Percentiles rank a stretch among this genome's conserved stretches.
Conservation (phyloP, 805 yeast species). For the Kregervanrija pseudodelftensis region DNA sequence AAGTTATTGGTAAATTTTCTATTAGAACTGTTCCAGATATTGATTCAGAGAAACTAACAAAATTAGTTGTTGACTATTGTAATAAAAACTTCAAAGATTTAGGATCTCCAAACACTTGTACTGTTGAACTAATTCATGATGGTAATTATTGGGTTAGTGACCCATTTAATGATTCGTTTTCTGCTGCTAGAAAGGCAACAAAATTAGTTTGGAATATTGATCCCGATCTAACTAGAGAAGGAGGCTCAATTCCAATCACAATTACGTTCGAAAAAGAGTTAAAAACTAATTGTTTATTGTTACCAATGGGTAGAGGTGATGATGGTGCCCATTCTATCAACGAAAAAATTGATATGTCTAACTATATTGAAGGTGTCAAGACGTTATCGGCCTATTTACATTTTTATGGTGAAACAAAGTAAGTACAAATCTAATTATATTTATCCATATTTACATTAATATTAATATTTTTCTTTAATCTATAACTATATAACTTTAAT, state of each 20-base stretch:
- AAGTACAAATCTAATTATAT: background rate
- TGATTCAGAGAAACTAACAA: slow-evolving; percentile 68
- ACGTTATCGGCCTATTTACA: slow-evolving; percentile 91
- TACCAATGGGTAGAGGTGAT: slow-evolving; percentile 98
- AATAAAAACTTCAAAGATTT: slow-evolving; percentile 58
- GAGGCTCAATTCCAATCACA: slow-evolving; percentile 98
- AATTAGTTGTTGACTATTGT: slow-evolving; percentile 67
- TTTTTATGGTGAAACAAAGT: slow-evolving; percentile 46
- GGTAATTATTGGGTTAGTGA: slow-evolving; percentile 96
- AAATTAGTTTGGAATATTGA: slow-evolving; percentile 90
- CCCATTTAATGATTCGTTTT: slow-evolving; percentile 86
- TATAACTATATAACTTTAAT: background rate
- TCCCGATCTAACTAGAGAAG: slow-evolving; percentile 97
- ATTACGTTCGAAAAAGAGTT: slow-evolving; percentile 84
- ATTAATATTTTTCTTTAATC: background rate
- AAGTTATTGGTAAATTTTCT: slow-evolving; percentile 89
- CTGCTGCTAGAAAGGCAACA: slow-evolving; percentile 93
- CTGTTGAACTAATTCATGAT: slow-evolving; percentile 78
- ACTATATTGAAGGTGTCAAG: slow-evolving; percentile 90
- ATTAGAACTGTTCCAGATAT: slow-evolving; percentile 97
- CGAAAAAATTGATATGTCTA: slow-evolving; percentile 83
- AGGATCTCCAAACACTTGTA: slow-evolving; percentile 68
- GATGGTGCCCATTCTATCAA: slow-evolving; percentile 99
- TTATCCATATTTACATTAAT: background rate
- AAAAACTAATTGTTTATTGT: slow-evolving; percentile 75